These are phyloP conservation scores for Claviceps sp. DNA, from an alignment of 2,329 filamentous ascomycete genomes.

Conservation along the genomic window DNA sequence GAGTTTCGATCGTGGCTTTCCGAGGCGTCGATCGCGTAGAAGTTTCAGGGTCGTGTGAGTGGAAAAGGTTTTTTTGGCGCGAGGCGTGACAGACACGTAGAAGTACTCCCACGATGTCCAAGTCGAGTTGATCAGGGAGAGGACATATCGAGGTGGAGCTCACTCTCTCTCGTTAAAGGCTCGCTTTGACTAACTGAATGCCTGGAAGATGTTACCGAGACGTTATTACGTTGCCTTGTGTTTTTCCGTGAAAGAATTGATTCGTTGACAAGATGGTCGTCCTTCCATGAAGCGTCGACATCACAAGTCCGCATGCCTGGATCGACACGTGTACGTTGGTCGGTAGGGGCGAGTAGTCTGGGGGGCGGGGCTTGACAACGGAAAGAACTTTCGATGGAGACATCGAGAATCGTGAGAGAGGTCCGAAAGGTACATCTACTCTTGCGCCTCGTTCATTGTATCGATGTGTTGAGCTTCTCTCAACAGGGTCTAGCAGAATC, in stretches of 20 bases:
- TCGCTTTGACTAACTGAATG: neutral
- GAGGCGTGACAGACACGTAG: too few species aligned
- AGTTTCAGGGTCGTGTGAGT: too few species aligned
- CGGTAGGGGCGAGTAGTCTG: neutral
- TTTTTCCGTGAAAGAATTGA: slow-evolving; percentile 14
- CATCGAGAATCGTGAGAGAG: slow-evolving; percentile 19
- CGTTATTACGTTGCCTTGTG: slow-evolving; percentile 16
- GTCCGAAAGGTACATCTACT: slow-evolving; percentile 22
- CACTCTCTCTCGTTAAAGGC: too few species aligned
- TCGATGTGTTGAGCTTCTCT: slow-evolving; percentile 13
- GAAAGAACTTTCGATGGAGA: slow-evolving; percentile 14
- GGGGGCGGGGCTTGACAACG: slow-evolving; percentile 26
- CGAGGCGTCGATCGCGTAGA: too few species aligned
- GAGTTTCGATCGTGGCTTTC: too few species aligned
- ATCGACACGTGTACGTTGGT: too few species aligned
- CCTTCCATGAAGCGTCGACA: slow-evolving; percentile 1
- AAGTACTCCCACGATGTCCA: too few species aligned
- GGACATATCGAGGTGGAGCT: too few species aligned
- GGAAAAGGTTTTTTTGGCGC: too few species aligned
- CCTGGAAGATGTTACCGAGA: slow-evolving; percentile 20
- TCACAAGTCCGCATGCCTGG: neutral
- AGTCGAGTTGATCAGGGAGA: too few species aligned
- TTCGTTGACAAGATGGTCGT: neutral
- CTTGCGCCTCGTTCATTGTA: slow-evolving; percentile 16
- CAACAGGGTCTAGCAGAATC: slow-evolving; percentile 18